Evolutionary conservation across 1,284 basidiomycete genomes (phyloP).

Genomic region (Tilletiaria anomala): DNA sequence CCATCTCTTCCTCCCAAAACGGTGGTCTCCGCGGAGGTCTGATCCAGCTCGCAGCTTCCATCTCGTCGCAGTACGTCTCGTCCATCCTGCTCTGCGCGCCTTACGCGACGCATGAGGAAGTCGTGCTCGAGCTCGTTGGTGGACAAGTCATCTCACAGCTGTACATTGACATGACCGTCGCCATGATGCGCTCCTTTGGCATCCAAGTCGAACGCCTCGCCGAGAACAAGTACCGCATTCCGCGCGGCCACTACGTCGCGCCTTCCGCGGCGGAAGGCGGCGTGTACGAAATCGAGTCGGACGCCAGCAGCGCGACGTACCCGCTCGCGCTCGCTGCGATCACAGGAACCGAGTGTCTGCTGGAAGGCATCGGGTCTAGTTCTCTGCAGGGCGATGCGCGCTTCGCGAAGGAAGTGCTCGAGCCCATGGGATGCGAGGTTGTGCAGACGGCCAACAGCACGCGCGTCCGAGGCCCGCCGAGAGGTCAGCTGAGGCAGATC

Average conservation of each 20-base stretch:
- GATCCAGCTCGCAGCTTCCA: conserved; percentile 78
- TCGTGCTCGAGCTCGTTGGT: conserved; percentile 77
- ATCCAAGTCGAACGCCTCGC: conserved; percentile 58
- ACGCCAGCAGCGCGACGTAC: conserved; percentile 91
- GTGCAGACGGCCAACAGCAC: conserved; percentile 75
- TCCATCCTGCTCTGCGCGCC: conserved; percentile 91
- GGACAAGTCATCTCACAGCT: conserved; percentile 94
- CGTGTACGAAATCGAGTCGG: conserved; percentile 81
- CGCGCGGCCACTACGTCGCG: conserved; percentile 62
- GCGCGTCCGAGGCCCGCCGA: conserved; percentile 76
- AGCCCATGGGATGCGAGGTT: conserved; percentile 86
- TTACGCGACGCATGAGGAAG: conserved; percentile 59
- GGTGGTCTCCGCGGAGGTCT: conserved; percentile 70
- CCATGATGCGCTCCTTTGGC: conserved; percentile 95
- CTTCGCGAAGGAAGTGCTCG: conserved; percentile 82
- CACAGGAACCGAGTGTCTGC: conserved; percentile 84
- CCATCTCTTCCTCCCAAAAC: conserved; percentile 47
- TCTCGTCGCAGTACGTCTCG: conserved; percentile 96
- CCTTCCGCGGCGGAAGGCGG: conserved; percentile 43
- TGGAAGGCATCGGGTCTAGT: conserved; percentile 73
- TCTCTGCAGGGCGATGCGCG: conserved; percentile 91
- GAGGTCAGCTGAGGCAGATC: conserved; percentile 65
- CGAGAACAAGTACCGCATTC: conserved; percentile 65
- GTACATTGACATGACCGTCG: conserved; percentile 98
- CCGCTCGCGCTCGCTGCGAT: conserved; percentile 92